Base-by-base conservation (phyloP, 371 early-diverging fungal species). In the Mortierella sp. region DNA sequence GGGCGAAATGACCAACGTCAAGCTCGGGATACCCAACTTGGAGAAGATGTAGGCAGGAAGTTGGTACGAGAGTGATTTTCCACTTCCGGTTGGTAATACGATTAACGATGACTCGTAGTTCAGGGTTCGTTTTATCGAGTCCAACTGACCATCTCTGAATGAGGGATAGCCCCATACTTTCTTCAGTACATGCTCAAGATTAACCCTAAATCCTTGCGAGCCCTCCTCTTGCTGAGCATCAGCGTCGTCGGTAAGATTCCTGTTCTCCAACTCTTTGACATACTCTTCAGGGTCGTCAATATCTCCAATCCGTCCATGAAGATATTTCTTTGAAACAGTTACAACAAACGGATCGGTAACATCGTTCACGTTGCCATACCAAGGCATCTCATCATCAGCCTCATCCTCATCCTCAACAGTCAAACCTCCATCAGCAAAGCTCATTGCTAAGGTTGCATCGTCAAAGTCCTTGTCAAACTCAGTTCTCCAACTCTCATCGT, bases 31-130 rank as follows among this genome's bases (percentile, higher is more conserved):
- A 0, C 87, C 77, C n/a, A 85, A 60, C 37, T 69, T 70, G 28
- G 85, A 85, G 55, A 88, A 86, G 30, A 95, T 80, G 39, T 88
- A 84, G 2, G 94, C 87, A 0, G 95, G 94, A 0, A 96, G 87
- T 83, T 95, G 95, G 75, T 93, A 96, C 22, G 90, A 93, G 0
- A 96, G 84, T 6, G 92, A 92, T 81, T 96, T 96, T 26, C 96
- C 96, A 39, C 92, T 90, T 72, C 92, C 92, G 10, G 93, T 92
- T 0, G 92, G 90, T 6, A 89, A 72, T 16, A 90, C 85, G 5
- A 90, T 66, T 51, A 93, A 60, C 0, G 91, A 87, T 0, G 91
- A 89, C 35, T 84, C 65, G 9, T 80, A 72, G n/a, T 58, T 49
- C n/a, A 92, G 65, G 10, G 88, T 83, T 8, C 88, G 80, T 67